Conservation (phyloP, 805 yeast genomes). For the Wickerhamiella shivajii region DNA sequence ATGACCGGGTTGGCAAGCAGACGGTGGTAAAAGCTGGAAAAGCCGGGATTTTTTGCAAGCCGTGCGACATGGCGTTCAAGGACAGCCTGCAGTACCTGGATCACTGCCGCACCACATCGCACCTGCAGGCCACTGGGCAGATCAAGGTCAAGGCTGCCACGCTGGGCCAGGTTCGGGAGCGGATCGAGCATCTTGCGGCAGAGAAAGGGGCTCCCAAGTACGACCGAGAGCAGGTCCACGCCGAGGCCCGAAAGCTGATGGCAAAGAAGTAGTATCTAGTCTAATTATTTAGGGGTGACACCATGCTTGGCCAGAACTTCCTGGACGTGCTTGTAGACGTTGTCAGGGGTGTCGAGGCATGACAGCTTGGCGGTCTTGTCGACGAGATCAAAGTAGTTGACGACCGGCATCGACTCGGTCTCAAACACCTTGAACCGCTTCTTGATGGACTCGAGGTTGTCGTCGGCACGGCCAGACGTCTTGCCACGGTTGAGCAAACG, state of each 20-base stretch:
- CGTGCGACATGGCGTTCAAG: slow-evolving; percentile 66
- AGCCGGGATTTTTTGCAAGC: slow-evolving; percentile 70
- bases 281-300: slow-evolving; percentile 6
- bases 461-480: slow-evolving; percentile 90
- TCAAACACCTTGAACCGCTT: slow-evolving; percentile 78
- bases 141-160: slow-evolving; percentile 30
- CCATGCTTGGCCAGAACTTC: slow-evolving; percentile 38
- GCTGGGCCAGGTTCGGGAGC: slow-evolving; percentile 33
- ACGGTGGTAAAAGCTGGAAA: not conserved
- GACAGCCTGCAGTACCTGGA: slow-evolving; percentile 72
- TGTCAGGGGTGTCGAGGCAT: slow-evolving; percentile 71
- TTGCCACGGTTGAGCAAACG: slow-evolving; percentile 83
- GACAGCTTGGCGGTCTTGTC: slow-evolving; percentile 61
- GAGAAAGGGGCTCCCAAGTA: slow-evolving; percentile 16
- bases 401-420: slow-evolving; percentile 89
- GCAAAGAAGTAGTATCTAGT: slow-evolving; percentile 1
- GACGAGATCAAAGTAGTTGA: slow-evolving; percentile 59
- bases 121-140: slow-evolving; percentile 24
- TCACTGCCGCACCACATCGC: slow-evolving; percentile 69
- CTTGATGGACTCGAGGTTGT: slow-evolving; percentile 76
- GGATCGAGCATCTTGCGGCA: slow-evolving; percentile 27
- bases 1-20: slow-evolving; percentile 7
- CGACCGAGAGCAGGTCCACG: no score
- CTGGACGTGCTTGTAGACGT: slow-evolving; percentile 57
- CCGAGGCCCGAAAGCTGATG: not conserved